Percentiles rank a stretch among this genome's conserved stretches.
These are phyloP conservation scores for Emmonsiellopsis sp. DNA, from an alignment of 2,329 filamentous ascomycete genomes.

Conservation along the genomic window DNA sequence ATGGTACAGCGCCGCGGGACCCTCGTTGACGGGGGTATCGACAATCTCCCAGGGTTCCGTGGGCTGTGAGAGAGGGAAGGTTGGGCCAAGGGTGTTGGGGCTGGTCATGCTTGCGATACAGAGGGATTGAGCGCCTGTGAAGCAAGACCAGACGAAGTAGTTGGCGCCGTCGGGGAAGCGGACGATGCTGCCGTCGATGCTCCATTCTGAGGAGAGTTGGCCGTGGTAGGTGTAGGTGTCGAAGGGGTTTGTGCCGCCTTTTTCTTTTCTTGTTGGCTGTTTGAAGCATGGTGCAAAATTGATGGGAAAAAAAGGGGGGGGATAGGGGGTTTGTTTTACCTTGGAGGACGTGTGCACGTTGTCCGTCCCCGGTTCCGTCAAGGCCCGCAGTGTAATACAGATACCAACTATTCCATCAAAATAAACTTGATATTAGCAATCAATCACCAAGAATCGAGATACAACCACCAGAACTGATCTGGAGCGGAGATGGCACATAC, in stretches of 20 bases:
- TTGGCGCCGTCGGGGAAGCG: conserved; percentile 39
- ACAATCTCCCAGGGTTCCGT: conserved; percentile 43
- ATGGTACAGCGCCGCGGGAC: conserved; percentile 44
- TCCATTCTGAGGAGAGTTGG: conserved; percentile 40
- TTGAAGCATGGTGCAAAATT: no score
- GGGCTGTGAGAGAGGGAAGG: conserved; percentile 43
- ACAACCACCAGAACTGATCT: no score
- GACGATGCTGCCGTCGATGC: conserved; percentile 46
- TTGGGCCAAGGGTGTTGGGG: conserved; percentile 36
- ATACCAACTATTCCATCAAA: conserved; percentile 32
- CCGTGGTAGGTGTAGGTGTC: conserved; percentile 42
- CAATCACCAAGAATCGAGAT: no score
- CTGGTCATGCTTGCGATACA: conserved; percentile 32
- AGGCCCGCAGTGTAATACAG: conserved; percentile 49
- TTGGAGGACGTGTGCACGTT: conserved; percentile 44
- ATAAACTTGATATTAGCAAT: no score
- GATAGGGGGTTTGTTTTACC: conserved; percentile 24
- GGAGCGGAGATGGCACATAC: background rate
- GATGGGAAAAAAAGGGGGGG: no score
- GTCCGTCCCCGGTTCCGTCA: conserved; percentile 37
- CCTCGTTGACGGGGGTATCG: conserved; percentile 46
- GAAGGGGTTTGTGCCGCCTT: conserved; percentile 43
- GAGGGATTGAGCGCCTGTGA: conserved; percentile 32
- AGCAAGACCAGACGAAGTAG: conserved; percentile 48
- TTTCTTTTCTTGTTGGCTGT: no score